Evolutionary conservation across 164 flowering plant genomes (phyloP).

Genomic region (Amborella trichopoda): DNA sequence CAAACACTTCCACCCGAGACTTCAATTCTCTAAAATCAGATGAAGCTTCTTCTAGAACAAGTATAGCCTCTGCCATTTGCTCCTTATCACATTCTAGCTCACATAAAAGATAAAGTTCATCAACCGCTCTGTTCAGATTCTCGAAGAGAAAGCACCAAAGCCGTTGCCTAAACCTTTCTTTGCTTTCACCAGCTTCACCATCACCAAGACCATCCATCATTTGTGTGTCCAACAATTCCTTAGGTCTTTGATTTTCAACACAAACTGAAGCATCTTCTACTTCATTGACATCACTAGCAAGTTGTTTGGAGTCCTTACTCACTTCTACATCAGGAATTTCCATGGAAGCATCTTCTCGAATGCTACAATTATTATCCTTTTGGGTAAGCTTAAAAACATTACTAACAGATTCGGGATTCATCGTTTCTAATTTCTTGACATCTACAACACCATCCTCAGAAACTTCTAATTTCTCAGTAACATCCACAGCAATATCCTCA

Average conservation of each 20-base stretch:
- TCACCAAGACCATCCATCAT: slow-evolving; percentile 22
- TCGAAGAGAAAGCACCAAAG: slow-evolving; percentile 93
- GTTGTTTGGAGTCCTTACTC: too few species aligned
- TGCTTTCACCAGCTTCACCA: slow-evolving; percentile 53
- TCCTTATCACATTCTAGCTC: slow-evolving; percentile 88
- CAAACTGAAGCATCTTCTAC: too few species aligned
- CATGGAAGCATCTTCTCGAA: too few species aligned
- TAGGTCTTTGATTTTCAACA: too few species aligned
- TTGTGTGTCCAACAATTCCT: slow-evolving; percentile 18
- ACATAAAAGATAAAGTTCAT: slow-evolving; percentile 91
- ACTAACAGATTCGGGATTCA: too few species aligned
- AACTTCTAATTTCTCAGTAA: slow-evolving; percentile 13
- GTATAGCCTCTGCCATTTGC: slow-evolving; percentile 87
- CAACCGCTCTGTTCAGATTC: slow-evolving; percentile 91
- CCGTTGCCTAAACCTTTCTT: slow-evolving; percentile 87
- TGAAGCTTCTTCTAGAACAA: slow-evolving; percentile 90
- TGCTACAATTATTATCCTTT: too few species aligned
- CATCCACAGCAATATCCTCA: slow-evolving; percentile 15
- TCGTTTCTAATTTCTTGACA: too few species aligned
- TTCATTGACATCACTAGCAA: too few species aligned
- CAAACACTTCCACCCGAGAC: slow-evolving; percentile 72
- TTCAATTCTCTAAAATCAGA: slow-evolving; percentile 73
- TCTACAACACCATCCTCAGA: slow-evolving; percentile 6
- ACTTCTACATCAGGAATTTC: too few species aligned
- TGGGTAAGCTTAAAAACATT: too few species aligned